Conservation (phyloP, 2,329 filamentous ascomycete species). For the Aspergillus sp. region DNA sequence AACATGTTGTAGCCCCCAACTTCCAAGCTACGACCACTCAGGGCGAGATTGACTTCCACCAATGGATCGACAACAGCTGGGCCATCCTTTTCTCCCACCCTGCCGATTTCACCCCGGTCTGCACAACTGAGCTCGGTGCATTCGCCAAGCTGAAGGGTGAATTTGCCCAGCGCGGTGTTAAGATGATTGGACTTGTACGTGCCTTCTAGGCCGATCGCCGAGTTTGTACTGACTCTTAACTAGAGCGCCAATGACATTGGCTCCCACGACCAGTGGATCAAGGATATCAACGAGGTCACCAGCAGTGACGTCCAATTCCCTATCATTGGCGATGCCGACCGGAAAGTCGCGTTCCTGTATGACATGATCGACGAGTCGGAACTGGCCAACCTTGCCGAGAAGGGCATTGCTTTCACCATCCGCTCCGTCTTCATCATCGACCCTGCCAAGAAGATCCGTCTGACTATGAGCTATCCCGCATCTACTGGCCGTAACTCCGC, state of each 20-base stretch:
- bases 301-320: slow-evolving; percentile 70
- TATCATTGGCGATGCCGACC: slow-evolving; percentile 78
- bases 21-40: slow-evolving; percentile 67
- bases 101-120: slow-evolving; percentile 87
- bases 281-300: slow-evolving; percentile 79
- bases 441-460: slow-evolving; percentile 87
- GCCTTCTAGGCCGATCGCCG: no score
- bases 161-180: slow-evolving; percentile 81
- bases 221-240: neutral
- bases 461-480: slow-evolving; percentile 89
- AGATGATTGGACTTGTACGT: slow-evolving; percentile 77
- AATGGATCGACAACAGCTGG: slow-evolving; percentile 68
- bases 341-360: slow-evolving; percentile 72
- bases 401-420: slow-evolving; percentile 79
- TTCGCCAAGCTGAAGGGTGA: slow-evolving; percentile 87
- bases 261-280: slow-evolving; percentile 82
- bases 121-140: slow-evolving; percentile 91
- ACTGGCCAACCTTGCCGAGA: slow-evolving; percentile 74
- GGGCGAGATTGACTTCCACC: slow-evolving; percentile 67
- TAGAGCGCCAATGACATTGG: slow-evolving; percentile 75
- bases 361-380: slow-evolving; percentile 85
- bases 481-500: slow-evolving; percentile 81
- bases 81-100: slow-evolving; percentile 69
- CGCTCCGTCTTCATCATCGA: slow-evolving; percentile 94
- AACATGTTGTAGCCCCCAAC: slow-evolving; percentile 53